These are phyloP conservation scores for Linnemannia zychae DNA, from an alignment of 192 early-diverging fungal genomes.

Conservation along the genomic window DNA sequence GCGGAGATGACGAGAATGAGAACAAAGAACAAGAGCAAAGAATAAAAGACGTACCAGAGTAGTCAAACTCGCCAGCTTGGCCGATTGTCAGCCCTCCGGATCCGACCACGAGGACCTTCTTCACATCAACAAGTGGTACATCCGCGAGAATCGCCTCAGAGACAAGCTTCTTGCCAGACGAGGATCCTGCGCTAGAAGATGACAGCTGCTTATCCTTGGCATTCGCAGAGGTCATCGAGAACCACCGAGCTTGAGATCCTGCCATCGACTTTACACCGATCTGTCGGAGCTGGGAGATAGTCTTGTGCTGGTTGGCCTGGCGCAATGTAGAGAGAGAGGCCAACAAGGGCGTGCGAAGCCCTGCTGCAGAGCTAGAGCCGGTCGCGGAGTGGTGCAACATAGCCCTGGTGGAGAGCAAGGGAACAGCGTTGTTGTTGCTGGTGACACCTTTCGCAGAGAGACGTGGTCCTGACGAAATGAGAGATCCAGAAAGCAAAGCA, in stretches of 20 bases:
- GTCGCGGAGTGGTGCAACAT: conserved; percentile 42
- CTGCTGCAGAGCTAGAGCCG: not conserved
- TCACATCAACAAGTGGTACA: conserved; percentile 69
- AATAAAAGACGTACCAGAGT: conserved; percentile 77
- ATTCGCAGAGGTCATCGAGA: conserved; percentile 28
- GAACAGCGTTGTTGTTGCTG: not conserved
- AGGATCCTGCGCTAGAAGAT: not conserved
- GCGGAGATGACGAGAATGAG: no score
- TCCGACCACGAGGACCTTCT: conserved; percentile 95
- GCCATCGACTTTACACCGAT: conserved; percentile 35
- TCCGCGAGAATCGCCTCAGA: conserved; percentile 63
- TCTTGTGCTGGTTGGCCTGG: conserved; percentile 28
- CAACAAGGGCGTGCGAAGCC: conserved; percentile 29
- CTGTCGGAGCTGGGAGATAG: conserved; percentile 7
- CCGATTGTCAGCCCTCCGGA: conserved; percentile 96
- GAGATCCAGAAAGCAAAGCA: conserved; percentile 38
- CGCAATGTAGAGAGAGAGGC: conserved; percentile 17
- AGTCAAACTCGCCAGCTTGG: conserved; percentile 99
- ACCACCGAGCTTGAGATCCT: conserved; percentile 41
- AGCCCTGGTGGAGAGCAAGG: conserved; percentile 36
- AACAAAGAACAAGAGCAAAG: not conserved
- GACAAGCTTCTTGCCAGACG: conserved; percentile 43
- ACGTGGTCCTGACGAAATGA: conserved; percentile 30
- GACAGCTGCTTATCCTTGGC: conserved; percentile 19
- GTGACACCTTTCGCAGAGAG: not conserved